Evolutionary conservation across 2,329 filamentous ascomycete species (phyloP), one percentile per base, ranked within the genome.

Genomic region (Apiospora pterosperma): DNA sequence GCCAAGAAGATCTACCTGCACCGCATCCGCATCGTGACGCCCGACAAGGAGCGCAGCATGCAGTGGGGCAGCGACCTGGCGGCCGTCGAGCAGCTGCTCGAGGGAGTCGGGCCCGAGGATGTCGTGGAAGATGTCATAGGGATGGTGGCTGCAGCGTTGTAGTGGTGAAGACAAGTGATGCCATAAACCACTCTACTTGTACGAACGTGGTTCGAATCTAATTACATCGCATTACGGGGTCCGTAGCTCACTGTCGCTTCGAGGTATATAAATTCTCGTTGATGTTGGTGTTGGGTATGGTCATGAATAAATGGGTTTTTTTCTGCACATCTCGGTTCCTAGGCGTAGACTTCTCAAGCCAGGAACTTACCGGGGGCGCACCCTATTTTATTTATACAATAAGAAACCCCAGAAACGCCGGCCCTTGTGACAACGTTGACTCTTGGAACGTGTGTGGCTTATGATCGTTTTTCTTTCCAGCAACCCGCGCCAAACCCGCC

Each of bases 1-100:
- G 89, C 90, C 2, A 88, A 88, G 66, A 98, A 98, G 79, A 86
- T 97, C 28, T 99, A 97, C 74, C 84, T 91, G 21, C 96, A 99
- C 78, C 89, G 93, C 10, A 88, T 99, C 36, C 78, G 86, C 16
- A 85, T 97, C 63, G 87, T 90, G 0, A 78, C 79, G 1, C 85
- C 92, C 1, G 85, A 88, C 67, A 87, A 88, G 64, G 96, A 98
- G 79, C 85, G 93, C 59, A 97, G 93, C 75, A 85, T 97, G 81
- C 92, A 97, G 76, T 99, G 96, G 88, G 96, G 96, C 0, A 97
- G 95, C 76, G 88, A 91, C 62, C 69, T 90, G 0, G 82, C 85
- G 36, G 91, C 91, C 4, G 87, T 97, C 1, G 82, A 85, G 68
- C 82, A 84, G 19, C 70, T 93, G 60, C 78, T 97, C 2, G 86